Evolutionary conservation across 352 stramenopile species (phyloP), one percentile per base, ranked within the genome.

Genomic region (Blastocystis sp.): DNA sequence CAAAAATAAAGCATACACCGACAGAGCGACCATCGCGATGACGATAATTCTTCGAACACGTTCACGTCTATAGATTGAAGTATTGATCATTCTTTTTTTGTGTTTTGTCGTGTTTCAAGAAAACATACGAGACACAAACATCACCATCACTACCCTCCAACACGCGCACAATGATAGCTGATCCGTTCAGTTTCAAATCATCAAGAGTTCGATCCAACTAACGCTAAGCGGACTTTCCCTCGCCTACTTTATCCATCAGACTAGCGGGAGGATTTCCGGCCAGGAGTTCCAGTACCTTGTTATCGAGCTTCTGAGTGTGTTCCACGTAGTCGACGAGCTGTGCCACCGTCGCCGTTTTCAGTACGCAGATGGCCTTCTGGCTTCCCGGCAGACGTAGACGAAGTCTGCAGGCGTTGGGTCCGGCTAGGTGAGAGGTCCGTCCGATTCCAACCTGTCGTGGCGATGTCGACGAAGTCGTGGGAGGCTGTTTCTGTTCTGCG

Each of bases 51-150:
- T 26, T 66, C 47, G 59, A 20, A 68, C 20, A 20, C 41, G 20
- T n/a, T 85, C 73, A 47, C 45, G 65, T 68, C 73, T 59, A 50
- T 85, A 85, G 20, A 85, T 85, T 9, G 20, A 24, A 50, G 73
- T 85, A 69, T 55, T 55, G 18, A 69, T 16, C 73, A 85, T 85
- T n/a, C 50, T 43, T 34, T 16, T 45, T 30, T 73, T 37, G 63
- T 73, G 63, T 73, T 68, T 59, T n/a, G n/a, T 79, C 50, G 43
- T 37, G 9, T 79, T 56, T 59, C 9, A 8, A 43, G 9, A 85
- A 66, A 18, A 68, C 59, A 66, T 43, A 65, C 8, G 20, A 26
- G 16, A 47, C 16, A 13, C 9, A 18, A 16, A 50, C 9, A 41
- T 47, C n/a, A 63, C 41, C 45, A 75, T 41, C 13, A 41, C 20